These are phyloP conservation scores for Globisporangium cylindrosporum DNA, from an alignment of 352 stramenopile genomes.

Conservation along the genomic window DNA sequence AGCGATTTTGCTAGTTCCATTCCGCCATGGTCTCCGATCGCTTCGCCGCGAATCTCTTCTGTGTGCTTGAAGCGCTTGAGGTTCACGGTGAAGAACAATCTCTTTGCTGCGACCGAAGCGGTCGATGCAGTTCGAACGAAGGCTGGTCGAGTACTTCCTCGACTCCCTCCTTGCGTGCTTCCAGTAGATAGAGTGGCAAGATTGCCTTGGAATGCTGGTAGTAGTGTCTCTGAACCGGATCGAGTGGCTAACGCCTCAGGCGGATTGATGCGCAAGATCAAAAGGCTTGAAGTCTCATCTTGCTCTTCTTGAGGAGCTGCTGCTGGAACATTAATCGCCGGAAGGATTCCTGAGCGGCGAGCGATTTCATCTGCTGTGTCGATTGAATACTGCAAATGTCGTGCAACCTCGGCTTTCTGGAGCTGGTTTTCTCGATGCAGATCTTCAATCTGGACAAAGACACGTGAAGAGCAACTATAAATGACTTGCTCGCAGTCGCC, in stretches of 20 bases:
- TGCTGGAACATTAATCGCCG: constrained; percentile 48
- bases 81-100: constrained; percentile 66
- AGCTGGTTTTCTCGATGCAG: constrained; percentile 15
- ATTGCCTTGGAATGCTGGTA: constrained; percentile 12
- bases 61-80: constrained; percentile 75
- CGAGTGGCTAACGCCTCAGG: background rate
- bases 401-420: background rate
- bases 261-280: constrained; percentile 50
- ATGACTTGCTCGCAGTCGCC: background rate
- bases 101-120: constrained; percentile 26
- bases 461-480: background rate
- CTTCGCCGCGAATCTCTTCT: constrained; percentile 51
- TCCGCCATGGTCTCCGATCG: constrained; percentile 51
- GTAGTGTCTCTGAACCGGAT: constrained; percentile 3
- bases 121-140: background rate
- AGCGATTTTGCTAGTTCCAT: constrained; percentile 58
- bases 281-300: constrained; percentile 48
- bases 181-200: background rate
- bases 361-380: constrained; percentile 38
- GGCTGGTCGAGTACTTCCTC: background rate
- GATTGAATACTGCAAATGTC: constrained; percentile 33
- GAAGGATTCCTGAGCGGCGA: constrained; percentile 44
- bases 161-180: background rate
- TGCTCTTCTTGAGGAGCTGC: constrained; percentile 30
- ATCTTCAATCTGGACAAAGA: constrained; percentile 12